Evolutionary conservation across 2,329 filamentous ascomycete genomes (phyloP), one percentile per base, ranked within the genome.

Genomic region (Didymella segeticola): DNA sequence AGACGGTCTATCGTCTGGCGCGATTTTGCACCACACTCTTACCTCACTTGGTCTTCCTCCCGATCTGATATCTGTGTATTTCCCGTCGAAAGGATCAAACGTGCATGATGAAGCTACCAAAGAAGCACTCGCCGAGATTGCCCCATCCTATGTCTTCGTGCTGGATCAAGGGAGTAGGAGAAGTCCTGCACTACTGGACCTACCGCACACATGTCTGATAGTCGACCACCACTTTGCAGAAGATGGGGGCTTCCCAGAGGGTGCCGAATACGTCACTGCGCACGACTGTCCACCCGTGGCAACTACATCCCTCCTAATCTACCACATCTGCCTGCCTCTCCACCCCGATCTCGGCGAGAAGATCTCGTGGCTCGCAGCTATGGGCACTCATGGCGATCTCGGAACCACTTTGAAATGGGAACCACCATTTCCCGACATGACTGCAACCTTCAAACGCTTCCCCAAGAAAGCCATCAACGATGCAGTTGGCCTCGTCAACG

Each of bases 301-400:
- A 5, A 89, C 87, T 1, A 86, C 82, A 20, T 81, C 86, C 2
- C 71, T 89, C 1, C 77, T 89, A 14, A 87, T 85, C 0, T 89
- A 88, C 63, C 77, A 83, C 42, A 82, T 90, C 25, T 89, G 87
- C 62, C 76, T 77, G 19, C 74, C 79, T 0, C 75, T 89, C 0
- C 80, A 88, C 60, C 74, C 78, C 1, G 73, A 77, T 2, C 79
- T 89, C 0, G 62, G 68, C 4, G 70, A 75, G 5, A 86, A 84
- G 60, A 63, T 68, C 8, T 82, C 80, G 31, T 89, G 86, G 82
- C 77, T 89, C 0, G 86, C 85, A 47, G 80, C 80, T 2, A 79
- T 89, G 58, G 87, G 87, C 8, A 89, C 86, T 0, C 84, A 88
- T 57, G 86, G 86, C 2, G 87, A 89, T 58, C 76, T 89, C 0